Evolutionary conservation across 148 eudicot species (phyloP).

Genomic region (Spergularia bocconei): DNA sequence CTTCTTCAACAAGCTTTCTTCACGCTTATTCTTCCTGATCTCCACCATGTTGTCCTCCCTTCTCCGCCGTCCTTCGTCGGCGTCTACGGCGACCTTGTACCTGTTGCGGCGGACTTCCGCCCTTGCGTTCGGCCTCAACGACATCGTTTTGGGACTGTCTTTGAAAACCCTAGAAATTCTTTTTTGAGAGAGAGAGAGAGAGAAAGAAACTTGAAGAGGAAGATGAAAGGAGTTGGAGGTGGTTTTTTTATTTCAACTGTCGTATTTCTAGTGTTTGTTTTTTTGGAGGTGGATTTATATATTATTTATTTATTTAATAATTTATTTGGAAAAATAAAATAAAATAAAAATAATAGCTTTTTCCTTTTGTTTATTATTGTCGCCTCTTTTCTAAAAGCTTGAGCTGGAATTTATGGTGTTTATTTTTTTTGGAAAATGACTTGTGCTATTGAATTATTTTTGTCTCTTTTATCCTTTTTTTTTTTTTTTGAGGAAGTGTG

Average conservation of each 20-base stretch:
- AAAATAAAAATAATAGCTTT: too few species aligned
- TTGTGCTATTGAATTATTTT: too few species aligned
- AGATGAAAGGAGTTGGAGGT: too few species aligned
- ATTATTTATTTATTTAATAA: too few species aligned
- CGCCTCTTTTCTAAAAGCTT: too few species aligned
- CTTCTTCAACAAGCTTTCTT: slow-evolving; percentile 71
- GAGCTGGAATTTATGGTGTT: too few species aligned
- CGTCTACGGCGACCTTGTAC: slow-evolving; percentile 74
- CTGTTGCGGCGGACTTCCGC: slow-evolving; percentile 57
- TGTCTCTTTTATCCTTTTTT: too few species aligned
- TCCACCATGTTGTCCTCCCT: slow-evolving; percentile 76
- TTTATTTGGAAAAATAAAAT: too few species aligned
- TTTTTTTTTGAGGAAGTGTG: too few species aligned
- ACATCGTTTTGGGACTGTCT: slow-evolving; percentile 25
- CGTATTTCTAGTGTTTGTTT: neutral
- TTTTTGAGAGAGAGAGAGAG: neutral
- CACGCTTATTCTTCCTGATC: slow-evolving; percentile 65
- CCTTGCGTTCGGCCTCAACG: slow-evolving; percentile 47
- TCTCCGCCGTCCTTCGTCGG: slow-evolving; percentile 75
- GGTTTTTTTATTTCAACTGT: slow-evolving; percentile 17
- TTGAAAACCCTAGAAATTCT: slow-evolving; percentile 18
- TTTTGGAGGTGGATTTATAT: neutral
- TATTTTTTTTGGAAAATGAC: too few species aligned
- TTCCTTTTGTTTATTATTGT: too few species aligned
- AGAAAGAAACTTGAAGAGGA: neutral